phyloP scores from a whole-genome alignment of 2,329 filamentous ascomycete genomes.

The Aspergillus piperis region DNA sequence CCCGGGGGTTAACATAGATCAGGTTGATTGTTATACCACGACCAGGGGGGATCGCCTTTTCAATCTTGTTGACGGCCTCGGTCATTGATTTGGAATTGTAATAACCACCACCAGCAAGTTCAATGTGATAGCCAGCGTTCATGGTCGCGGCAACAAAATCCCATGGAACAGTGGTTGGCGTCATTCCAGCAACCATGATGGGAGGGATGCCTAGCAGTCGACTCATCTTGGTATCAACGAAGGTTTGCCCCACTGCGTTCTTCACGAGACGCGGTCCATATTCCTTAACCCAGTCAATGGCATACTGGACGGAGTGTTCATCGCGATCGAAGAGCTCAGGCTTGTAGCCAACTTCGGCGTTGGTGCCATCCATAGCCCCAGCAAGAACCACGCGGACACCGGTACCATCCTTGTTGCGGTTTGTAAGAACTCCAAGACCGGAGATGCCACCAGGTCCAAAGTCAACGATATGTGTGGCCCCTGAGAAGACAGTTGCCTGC shows the following conservation, averaged over 20 bases:
- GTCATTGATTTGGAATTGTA: conserved; percentile 82
- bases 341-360: conserved; percentile 93
- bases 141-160: conserved; percentile 91
- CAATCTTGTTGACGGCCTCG: conserved; percentile 78
- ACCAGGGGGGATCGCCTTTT: conserved; percentile 78
- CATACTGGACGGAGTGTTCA: conserved; percentile 91
- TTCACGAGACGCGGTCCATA: conserved; percentile 90
- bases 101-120: conserved; percentile 87
- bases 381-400: conserved; percentile 95
- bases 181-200: conserved; percentile 90
- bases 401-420: conserved; percentile 98
- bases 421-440: conserved; percentile 91
- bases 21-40: conserved; percentile 87
- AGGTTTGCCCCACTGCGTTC: conserved; percentile 84
- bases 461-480: conserved; percentile 91
- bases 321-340: conserved; percentile 96
- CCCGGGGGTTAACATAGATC: conserved; percentile 86
- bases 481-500: conserved; percentile 84
- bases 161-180: conserved; percentile 82
- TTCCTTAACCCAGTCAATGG: conserved; percentile 96
- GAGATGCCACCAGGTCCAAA: conserved; percentile 97
- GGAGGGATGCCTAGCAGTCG: conserved; percentile 79
- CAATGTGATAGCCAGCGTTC: conserved; percentile 93
- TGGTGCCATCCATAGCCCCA: conserved; percentile 86
- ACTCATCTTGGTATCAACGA: conserved; percentile 96